Conservation (phyloP, 495 filamentous ascomycete species). For the Penicillium samsonianum region DNA sequence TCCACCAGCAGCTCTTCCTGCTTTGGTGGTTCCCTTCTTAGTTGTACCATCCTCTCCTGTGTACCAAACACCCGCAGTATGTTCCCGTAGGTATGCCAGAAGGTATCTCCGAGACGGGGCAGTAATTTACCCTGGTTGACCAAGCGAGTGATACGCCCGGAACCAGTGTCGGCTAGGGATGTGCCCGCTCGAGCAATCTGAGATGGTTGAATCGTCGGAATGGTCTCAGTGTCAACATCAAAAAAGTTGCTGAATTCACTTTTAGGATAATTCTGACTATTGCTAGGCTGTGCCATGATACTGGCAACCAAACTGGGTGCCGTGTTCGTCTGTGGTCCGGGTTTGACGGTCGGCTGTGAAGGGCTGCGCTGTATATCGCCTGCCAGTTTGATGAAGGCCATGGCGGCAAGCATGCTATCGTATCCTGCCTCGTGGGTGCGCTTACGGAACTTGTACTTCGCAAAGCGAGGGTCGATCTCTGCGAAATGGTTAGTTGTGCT, state of each 20-base stretch:
- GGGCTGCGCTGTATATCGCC: slow-evolving; percentile 44
- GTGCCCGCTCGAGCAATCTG: neutral
- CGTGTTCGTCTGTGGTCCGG: neutral
- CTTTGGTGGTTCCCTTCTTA: slow-evolving; percentile 23
- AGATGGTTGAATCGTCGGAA: neutral
- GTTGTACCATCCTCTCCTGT: slow-evolving; percentile 52
- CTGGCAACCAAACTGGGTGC: neutral
- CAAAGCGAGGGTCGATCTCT: slow-evolving; percentile 41
- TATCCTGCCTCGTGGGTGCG: slow-evolving; percentile 69
- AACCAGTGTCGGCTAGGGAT: slow-evolving; percentile 9
- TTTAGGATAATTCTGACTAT: neutral
- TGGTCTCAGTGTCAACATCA: neutral
- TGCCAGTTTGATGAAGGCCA: slow-evolving; percentile 63
- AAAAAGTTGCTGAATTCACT: slow-evolving; percentile 12
- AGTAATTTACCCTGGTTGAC: slow-evolving; percentile 38
- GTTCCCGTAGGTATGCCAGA: slow-evolving; percentile 67
- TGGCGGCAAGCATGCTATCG: slow-evolving; percentile 70
- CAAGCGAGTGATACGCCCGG: slow-evolving; percentile 6
- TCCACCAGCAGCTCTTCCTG: slow-evolving; percentile 4
- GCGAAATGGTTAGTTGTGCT: neutral
- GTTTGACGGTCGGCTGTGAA: neutral
- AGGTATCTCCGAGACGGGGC: slow-evolving; percentile 49
- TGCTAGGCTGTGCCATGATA: neutral
- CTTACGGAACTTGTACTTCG: slow-evolving; percentile 47
- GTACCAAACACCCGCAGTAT: slow-evolving; percentile 67